Evolutionary conservation across 2,329 filamentous ascomycete species (phyloP), one percentile per base, ranked within the genome.

Genomic region (Neonectria punicea): DNA sequence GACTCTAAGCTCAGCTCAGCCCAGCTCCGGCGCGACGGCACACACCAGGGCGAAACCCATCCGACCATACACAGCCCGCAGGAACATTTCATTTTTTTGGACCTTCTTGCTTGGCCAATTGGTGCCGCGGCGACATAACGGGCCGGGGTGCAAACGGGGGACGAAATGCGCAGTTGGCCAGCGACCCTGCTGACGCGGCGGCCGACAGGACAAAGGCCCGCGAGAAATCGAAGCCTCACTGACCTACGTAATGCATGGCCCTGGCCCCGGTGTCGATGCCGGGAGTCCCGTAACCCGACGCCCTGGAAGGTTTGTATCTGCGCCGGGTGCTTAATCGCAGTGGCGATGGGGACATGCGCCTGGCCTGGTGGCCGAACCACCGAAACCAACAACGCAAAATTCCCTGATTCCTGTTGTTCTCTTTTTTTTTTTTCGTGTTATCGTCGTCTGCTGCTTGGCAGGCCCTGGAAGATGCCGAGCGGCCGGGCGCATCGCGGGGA

Each of bases 1-100:
- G 34, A 46, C 41, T 39, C 47, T 36, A 30, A 30, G 39, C 61
- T 51, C 51, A 58, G 61, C 49, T 44, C 36, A 55, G 61, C 55
- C 50, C 50, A 43, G 56, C 39, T 25, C 25, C 55, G 36, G 30
- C n/a, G 30, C 34, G 22, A 47, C 43, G 50, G 41, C 54, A 57
- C 43, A 7, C 30, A 30, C 47, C 39, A 22, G 25, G 51, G 28
- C 6, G 36, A 39, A 46, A 22, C 5, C 39, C 47, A 59, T 53
- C 36, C 49, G 56, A 58, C 53, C 53, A 41, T 43, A 51, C 51
- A 30, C 39, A 44, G 51, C 34, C 49, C 30, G 58, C 18, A 8
- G 22, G 16, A 16, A 16, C 22, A 22, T 22, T 22, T 22, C 22
- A 22, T 22, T 22, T 22, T 22, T 22, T 22, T 3, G n/a, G n/a